Conservation (phyloP, 2,329 filamentous ascomycete genomes). For the Seiridium unicorne region DNA sequence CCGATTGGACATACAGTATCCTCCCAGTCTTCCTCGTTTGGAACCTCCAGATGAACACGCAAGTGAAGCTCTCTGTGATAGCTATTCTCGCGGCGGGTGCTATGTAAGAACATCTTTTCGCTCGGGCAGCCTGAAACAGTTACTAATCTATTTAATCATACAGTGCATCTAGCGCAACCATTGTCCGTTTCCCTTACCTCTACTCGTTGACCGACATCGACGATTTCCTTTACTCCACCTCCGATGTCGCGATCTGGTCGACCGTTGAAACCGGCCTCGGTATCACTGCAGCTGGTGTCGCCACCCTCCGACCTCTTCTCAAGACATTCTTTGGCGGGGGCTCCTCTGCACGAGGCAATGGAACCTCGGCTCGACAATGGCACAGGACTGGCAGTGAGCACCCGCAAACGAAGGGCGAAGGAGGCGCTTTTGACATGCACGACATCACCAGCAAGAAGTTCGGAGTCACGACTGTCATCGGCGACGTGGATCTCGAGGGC, state of each 20-base stretch:
- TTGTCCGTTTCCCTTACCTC: slow-evolving; percentile 42
- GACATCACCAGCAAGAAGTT: slow-evolving; percentile 4
- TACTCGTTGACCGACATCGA: slow-evolving; percentile 29
- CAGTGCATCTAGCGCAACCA: slow-evolving; percentile 39
- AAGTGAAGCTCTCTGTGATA: slow-evolving; percentile 35
- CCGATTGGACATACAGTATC: slow-evolving; percentile 38
- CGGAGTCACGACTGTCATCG: slow-evolving; percentile 15
- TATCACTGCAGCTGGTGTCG: slow-evolving; percentile 36
- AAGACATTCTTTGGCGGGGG: slow-evolving; percentile 11
- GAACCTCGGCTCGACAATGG: slow-evolving; percentile 9
- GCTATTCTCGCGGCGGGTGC: slow-evolving; percentile 30
- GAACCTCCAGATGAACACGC: slow-evolving; percentile 36
- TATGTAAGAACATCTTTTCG: slow-evolving; percentile 27
- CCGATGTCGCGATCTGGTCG: slow-evolving; percentile 43
- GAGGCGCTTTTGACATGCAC: slow-evolving; percentile 13
- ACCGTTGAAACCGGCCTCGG: slow-evolving; percentile 42
- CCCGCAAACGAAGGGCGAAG: not conserved
- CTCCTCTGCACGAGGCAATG: slow-evolving; percentile 10
- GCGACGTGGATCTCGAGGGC: slow-evolving; percentile 6
- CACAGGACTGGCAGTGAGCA: slow-evolving; percentile 9
- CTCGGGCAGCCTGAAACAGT: no score
- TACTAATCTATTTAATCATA: no score
- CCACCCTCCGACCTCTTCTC: slow-evolving; percentile 38
- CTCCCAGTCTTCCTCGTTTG: slow-evolving; percentile 39
- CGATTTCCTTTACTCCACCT: slow-evolving; percentile 42